A percentile compares a stretch with the other conserved stretches of the same genome.
These are phyloP conservation scores for Aureobasidium sp. DNA, from an alignment of 2,329 filamentous ascomycete species.

Conservation along the genomic window DNA sequence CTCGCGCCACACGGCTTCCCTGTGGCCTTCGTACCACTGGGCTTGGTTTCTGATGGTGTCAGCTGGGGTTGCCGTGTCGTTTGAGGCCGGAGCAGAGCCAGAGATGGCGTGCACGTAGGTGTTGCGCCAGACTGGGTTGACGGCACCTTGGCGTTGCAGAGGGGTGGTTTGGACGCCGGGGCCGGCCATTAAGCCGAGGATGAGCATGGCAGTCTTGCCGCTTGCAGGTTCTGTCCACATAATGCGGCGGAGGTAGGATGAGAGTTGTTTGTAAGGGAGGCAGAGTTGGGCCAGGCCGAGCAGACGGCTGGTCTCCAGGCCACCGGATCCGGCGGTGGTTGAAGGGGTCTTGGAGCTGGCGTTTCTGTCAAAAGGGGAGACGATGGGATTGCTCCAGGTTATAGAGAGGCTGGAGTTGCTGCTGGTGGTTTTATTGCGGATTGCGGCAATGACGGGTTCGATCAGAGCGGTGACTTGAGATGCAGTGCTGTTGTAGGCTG, in stretches of 20 bases:
- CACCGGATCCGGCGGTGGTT: neutral
- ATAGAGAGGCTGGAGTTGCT: neutral
- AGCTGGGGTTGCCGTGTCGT: constrained; percentile 21
- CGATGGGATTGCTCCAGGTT: neutral
- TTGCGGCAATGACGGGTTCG: neutral
- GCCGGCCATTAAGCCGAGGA: neutral
- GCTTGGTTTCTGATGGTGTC: neutral
- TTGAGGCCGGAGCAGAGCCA: constrained; percentile 23
- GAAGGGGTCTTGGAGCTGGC: neutral
- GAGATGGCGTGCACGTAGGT: constrained; percentile 33
- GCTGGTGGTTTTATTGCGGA: neutral
- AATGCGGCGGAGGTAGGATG: neutral
- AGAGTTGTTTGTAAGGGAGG: neutral
- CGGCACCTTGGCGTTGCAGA: constrained; percentile 19
- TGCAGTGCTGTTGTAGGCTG: neutral
- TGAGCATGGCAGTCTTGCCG: neutral
- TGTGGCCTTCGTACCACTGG: neutral
- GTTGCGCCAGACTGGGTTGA: constrained; percentile 39
- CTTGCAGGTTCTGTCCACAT: neutral
- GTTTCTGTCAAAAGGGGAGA: neutral
- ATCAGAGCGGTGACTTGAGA: neutral
- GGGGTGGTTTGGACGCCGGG: neutral
- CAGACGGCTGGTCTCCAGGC: neutral
- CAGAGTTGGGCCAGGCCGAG: neutral
- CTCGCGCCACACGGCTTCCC: constrained; percentile 21